Percentiles rank a stretch among this genome's conserved stretches.
phyloP scores from a whole-genome alignment of 2,329 filamentous ascomycete genomes.

The Colletotrichum cuscutae region DNA sequence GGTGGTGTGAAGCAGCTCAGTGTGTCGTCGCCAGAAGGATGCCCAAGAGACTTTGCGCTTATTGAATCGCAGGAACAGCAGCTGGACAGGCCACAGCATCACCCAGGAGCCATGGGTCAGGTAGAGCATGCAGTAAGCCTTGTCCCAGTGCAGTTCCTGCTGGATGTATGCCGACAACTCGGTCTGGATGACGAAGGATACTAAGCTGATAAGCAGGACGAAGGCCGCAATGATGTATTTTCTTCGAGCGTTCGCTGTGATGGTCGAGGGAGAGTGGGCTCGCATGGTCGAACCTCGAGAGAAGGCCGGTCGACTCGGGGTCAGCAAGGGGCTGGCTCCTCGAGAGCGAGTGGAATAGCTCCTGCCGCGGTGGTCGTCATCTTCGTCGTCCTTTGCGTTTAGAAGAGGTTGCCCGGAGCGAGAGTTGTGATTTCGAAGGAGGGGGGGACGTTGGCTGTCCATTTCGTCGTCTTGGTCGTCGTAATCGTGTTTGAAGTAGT shows the following conservation, averaged over 20 bases:
- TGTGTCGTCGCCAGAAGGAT: slow-evolving; percentile 81
- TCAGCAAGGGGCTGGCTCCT: slow-evolving; percentile 33
- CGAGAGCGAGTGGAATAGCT: slow-evolving; percentile 31
- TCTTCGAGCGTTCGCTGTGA: slow-evolving; percentile 68
- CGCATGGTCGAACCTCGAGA: slow-evolving; percentile 75
- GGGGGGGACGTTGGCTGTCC: slow-evolving; percentile 54
- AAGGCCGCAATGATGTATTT: slow-evolving; percentile 89
- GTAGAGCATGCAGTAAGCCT: slow-evolving; percentile 99
- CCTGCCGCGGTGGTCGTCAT: slow-evolving; percentile 37
- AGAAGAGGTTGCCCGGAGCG: slow-evolving; percentile 56
- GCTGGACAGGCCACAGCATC: slow-evolving; percentile 86
- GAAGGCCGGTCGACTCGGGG: slow-evolving; percentile 40
- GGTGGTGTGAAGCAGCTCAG: slow-evolving; percentile 61
- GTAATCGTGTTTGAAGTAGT: slow-evolving; percentile 43
- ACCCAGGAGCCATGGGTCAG: slow-evolving; percentile 96
- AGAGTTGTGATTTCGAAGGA: slow-evolving; percentile 58
- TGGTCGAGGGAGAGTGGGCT: slow-evolving; percentile 68
- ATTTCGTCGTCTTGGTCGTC: slow-evolving; percentile 52
- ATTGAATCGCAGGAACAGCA: slow-evolving; percentile 82
- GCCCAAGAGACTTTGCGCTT: slow-evolving; percentile 83
- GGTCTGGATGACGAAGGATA: slow-evolving; percentile 93
- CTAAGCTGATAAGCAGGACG: slow-evolving; percentile 83
- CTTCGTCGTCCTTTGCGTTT: slow-evolving; percentile 46
- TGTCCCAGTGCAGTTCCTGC: slow-evolving; percentile 91
- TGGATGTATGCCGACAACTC: slow-evolving; percentile 97